A percentile compares a stretch with the other conserved stretches of the same genome.
These are phyloP conservation scores for Epichloe sylvatica DNA, from an alignment of 2,329 filamentous ascomycete species.

Conservation along the genomic window DNA sequence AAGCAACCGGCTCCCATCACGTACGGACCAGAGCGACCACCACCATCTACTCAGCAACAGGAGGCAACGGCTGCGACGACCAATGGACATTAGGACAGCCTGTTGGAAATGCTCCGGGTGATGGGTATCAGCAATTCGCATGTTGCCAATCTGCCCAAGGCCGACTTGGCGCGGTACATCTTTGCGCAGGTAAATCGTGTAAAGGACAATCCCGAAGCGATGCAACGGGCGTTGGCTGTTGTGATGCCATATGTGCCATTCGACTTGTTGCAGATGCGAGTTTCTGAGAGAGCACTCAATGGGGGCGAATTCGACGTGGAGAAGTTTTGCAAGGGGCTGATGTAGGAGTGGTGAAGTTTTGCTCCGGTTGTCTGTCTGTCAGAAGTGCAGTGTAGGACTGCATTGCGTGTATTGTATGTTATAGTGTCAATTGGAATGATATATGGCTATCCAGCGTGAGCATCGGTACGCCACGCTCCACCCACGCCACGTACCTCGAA, in stretches of 20 bases:
- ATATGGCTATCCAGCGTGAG: neutral
- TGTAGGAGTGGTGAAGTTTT: neutral
- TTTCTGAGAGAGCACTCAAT: neutral
- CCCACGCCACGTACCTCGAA: no score
- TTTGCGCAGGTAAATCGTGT: neutral
- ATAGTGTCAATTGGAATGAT: neutral
- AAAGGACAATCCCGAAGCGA: neutral
- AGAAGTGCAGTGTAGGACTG: neutral
- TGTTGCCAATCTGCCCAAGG: neutral
- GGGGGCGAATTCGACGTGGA: neutral
- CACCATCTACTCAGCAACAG: constrained; percentile 18
- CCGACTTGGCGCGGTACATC: neutral
- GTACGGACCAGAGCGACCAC: constrained; percentile 36
- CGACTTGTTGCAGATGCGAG: neutral
- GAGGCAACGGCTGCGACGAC: constrained; percentile 13
- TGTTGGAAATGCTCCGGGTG: constrained; percentile 3
- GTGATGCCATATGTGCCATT: neutral
- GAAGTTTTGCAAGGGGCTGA: neutral
- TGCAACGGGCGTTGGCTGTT: neutral
- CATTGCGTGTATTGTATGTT: neutral
- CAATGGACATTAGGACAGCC: constrained; percentile 29
- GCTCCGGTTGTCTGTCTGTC: neutral
- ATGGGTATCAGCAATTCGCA: neutral
- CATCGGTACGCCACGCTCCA: no score
- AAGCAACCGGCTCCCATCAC: constrained; percentile 23